Percentiles rank a stretch among this genome's conserved stretches.
Evolutionary conservation across 1,139 yeast genomes (phyloP).

Genomic region (Yamadazyma sp.): DNA sequence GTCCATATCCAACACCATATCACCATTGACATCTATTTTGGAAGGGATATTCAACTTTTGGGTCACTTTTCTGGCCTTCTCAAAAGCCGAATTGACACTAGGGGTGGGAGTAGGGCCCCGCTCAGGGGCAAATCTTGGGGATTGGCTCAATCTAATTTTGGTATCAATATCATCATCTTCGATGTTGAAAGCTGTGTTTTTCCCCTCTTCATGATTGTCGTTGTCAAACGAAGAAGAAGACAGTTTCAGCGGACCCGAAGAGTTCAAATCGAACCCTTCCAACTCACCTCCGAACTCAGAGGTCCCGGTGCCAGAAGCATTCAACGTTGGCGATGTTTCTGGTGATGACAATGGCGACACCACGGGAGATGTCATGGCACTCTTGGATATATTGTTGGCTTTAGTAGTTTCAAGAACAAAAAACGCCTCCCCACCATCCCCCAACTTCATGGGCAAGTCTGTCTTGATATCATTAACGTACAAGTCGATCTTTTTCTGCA

Average conservation of each 20-base stretch:
- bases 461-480: constrained; percentile 81
- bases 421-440: constrained; percentile 98
- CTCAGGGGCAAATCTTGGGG: constrained; percentile 17
- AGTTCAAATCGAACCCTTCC: constrained; percentile 37
- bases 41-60: constrained; percentile 82
- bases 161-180: constrained; percentile 26
- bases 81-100: constrained; percentile 44
- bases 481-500: constrained; percentile 90
- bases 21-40: constrained; percentile 86
- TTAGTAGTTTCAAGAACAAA: constrained; percentile 87
- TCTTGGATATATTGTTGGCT: constrained; percentile 61
- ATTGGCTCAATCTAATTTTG: constrained; percentile 25
- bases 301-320: constrained; percentile 14
- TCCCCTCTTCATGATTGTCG: too few relatives aligned
- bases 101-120: constrained; percentile 22
- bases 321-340: constrained; percentile 38
- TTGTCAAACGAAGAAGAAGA: neutral
- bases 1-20: constrained; percentile 87
- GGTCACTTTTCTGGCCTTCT: constrained; percentile 68
- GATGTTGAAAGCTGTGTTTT: neutral
- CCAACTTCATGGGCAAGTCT: constrained; percentile 90
- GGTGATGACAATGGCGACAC: constrained; percentile 78
- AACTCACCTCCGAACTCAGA: constrained; percentile 26
- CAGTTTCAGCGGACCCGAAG: neutral
- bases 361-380: constrained; percentile 89